phyloP scores from a whole-genome alignment of 2,329 filamentous ascomycete genomes.

The Dendryphion nanum region DNA sequence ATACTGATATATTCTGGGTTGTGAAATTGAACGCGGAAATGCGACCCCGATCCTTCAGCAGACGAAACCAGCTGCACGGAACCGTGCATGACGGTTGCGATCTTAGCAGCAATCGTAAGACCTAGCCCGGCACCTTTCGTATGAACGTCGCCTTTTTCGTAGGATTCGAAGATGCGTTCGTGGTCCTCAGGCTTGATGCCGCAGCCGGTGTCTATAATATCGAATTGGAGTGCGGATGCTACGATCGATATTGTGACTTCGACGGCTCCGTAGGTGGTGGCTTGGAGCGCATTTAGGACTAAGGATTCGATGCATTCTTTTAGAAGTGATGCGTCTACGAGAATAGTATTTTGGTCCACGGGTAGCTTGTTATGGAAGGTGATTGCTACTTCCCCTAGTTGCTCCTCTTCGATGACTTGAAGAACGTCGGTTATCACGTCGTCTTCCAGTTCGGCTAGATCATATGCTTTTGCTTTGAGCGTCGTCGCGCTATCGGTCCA shows the following conservation, averaged over 20 bases:
- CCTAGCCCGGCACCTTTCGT: slow-evolving; percentile 45
- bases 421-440: not conserved
- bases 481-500: slow-evolving; percentile 38
- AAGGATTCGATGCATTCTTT: slow-evolving; percentile 46
- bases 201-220: slow-evolving; percentile 44
- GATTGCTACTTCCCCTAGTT: not conserved
- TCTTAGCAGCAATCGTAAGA: slow-evolving; percentile 43
- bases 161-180: slow-evolving; percentile 43
- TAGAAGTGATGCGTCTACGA: slow-evolving; percentile 29
- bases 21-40: slow-evolving; percentile 31
- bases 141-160: slow-evolving; percentile 43
- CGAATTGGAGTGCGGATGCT: slow-evolving; percentile 11
- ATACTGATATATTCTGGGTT: not conserved
- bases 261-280: slow-evolving; percentile 36
- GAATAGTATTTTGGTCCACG: not conserved
- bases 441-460: not conserved
- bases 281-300: slow-evolving; percentile 43
- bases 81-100: slow-evolving; percentile 43
- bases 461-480: slow-evolving; percentile 22
- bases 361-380: not conserved
- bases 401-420: not conserved
- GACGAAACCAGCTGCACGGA: slow-evolving; percentile 40
- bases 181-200: slow-evolving; percentile 40
- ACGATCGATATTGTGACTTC: not conserved
- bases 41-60: slow-evolving; percentile 35